phyloP scores from a whole-genome alignment of 2,329 filamentous ascomycete species.

The Catunica adiposa region DNA sequence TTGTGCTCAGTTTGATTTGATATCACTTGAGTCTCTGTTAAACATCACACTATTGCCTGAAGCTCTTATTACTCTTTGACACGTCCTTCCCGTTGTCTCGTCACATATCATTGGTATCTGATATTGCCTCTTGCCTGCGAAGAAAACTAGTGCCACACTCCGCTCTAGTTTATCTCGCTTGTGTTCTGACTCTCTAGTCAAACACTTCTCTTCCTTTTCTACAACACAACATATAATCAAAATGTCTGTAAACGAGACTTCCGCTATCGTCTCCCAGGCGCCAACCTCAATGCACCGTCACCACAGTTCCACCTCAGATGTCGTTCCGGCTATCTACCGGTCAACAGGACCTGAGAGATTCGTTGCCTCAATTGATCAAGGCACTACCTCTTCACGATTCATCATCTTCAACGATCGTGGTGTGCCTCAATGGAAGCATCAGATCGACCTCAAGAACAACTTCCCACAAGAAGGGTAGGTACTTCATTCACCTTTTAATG shows the following conservation, averaged over 20 bases:
- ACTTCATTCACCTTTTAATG: not conserved
- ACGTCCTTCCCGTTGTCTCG: not conserved
- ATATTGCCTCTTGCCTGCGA: no score
- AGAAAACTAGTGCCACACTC: no score
- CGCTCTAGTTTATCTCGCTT: no score
- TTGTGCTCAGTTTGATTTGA: not conserved
- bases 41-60: not conserved
- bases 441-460: conserved; percentile 71
- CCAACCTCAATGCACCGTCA: not conserved
- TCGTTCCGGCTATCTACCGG: not conserved
- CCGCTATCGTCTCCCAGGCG: no score
- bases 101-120: no score
- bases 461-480: conserved; percentile 73
- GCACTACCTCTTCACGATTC: conserved; percentile 78
- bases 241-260: no score
- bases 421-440: conserved; percentile 64
- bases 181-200: no score
- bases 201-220: no score
- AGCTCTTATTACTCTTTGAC: not conserved
- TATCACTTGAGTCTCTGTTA: not conserved
- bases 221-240: no score
- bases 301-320: not conserved
- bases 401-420: conserved; percentile 74
- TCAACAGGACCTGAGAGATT: conserved; percentile 26
- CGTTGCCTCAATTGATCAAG: conserved; percentile 79